A percentile compares a stretch with the other conserved stretches of the same genome.
phyloP scores from a whole-genome alignment of 2,329 filamentous ascomycete genomes.

The Hypoxylon sp. region DNA sequence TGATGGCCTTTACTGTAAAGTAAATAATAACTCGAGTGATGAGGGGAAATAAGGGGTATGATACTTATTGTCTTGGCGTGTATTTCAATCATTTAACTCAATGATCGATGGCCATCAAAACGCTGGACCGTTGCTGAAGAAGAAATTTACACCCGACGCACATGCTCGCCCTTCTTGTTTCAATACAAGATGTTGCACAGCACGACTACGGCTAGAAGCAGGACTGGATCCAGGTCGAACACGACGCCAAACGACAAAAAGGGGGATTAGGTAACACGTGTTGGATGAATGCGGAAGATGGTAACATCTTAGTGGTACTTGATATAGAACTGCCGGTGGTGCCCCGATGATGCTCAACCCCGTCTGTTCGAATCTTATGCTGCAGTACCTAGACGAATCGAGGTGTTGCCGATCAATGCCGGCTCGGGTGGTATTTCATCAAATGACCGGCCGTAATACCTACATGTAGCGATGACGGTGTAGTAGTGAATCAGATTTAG shows the following conservation, averaged over 20 bases:
- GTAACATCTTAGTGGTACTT: conserved; percentile 41
- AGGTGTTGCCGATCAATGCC: conserved; percentile 24
- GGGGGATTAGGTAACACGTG: conserved; percentile 33
- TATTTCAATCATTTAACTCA: conserved; percentile 22
- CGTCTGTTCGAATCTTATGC: conserved; percentile 37
- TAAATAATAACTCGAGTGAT: conserved; percentile 26
- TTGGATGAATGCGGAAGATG: conserved; percentile 38
- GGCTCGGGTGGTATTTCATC: conserved; percentile 25
- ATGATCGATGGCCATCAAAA: conserved; percentile 15
- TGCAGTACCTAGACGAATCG: conserved; percentile 33
- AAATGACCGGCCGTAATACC: conserved; percentile 18
- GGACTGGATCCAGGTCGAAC: conserved; percentile 35
- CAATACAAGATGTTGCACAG: conserved; percentile 34
- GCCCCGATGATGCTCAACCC: conserved; percentile 43
- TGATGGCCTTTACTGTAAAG: conserved; percentile 20
- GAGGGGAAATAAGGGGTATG: conserved; percentile 29
- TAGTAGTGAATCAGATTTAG: conserved; percentile 1
- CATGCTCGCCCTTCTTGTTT: conserved; percentile 33
- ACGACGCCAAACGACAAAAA: conserved; percentile 40
- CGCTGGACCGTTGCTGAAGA: not conserved
- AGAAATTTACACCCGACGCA: conserved; percentile 4
- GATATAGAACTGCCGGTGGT: conserved; percentile 41
- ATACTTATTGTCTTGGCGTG: conserved; percentile 39
- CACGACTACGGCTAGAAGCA: conserved; percentile 41
- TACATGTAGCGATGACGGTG: conserved; percentile 11